These are phyloP conservation scores for Verticillium nubilum DNA, from an alignment of 2,329 filamentous ascomycete species.

Conservation along the genomic window DNA sequence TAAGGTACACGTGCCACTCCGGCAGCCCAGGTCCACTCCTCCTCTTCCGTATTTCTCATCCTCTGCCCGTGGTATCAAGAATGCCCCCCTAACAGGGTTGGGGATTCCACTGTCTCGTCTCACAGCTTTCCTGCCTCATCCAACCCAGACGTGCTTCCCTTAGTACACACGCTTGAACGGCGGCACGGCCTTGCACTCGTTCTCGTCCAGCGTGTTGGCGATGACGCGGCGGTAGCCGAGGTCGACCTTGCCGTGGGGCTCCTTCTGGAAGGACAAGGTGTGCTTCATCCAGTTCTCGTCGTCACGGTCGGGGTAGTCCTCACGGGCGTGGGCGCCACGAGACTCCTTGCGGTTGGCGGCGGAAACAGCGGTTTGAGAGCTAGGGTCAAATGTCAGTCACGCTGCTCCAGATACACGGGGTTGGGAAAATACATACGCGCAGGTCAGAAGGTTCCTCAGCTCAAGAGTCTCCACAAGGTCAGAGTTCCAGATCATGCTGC, in stretches of 20 bases:
- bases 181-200: constrained; percentile 91
- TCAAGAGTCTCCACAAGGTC: constrained; percentile 96
- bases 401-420: neutral
- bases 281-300: constrained; percentile 99
- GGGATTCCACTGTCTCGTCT: neutral
- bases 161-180: constrained; percentile 95
- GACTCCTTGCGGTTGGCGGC: constrained; percentile 96
- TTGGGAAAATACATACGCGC: constrained; percentile 68
- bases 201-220: constrained; percentile 80
- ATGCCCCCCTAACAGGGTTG: neutral
- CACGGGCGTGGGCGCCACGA: constrained; percentile 91
- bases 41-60: neutral
- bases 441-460: constrained; percentile 90
- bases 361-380: constrained; percentile 82
- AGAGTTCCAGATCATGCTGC: constrained; percentile 99
- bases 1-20: neutral
- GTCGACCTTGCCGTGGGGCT: constrained; percentile 81
- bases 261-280: constrained; percentile 92
- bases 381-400: constrained; percentile 23
- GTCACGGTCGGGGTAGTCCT: constrained; percentile 94
- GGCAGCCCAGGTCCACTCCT: neutral
- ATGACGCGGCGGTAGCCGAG: constrained; percentile 82
- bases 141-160: constrained; percentile 12
- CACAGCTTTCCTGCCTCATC: neutral
- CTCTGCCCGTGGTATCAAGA: neutral